phyloP scores from a whole-genome alignment of 371 early-diverging fungal species.

The Mucor lusitanicus region DNA sequence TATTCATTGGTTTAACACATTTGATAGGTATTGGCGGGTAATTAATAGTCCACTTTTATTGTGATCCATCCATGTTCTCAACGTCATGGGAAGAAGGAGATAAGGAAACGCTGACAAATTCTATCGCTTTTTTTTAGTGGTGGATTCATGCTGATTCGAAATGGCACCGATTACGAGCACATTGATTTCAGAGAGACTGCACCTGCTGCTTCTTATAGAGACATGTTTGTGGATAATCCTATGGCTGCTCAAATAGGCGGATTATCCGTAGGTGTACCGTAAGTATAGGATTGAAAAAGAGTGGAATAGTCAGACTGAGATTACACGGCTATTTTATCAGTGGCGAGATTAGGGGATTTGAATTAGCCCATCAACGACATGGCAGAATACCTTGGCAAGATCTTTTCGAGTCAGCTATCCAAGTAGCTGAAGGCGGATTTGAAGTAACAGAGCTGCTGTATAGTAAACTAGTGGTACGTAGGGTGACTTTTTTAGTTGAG shows the following conservation, averaged over 20 bases:
- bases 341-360: slow-evolving; percentile 90
- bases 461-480: slow-evolving; percentile 44
- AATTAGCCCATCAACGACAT: slow-evolving; percentile 75
- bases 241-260: slow-evolving; percentile 75
- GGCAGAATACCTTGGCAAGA: slow-evolving; percentile 88
- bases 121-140: slow-evolving; percentile 56
- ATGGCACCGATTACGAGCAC: slow-evolving; percentile 53
- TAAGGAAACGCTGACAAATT: background rate
- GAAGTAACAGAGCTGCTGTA: slow-evolving; percentile 62
- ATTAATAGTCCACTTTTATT: background rate
- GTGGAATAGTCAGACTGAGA: no score
- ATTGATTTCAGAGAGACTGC: slow-evolving; percentile 93
- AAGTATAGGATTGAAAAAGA: slow-evolving; percentile 17
- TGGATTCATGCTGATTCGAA: slow-evolving; percentile 95
- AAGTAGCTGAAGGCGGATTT: slow-evolving; percentile 83
- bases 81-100: background rate
- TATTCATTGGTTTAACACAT: slow-evolving; percentile 15
- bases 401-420: slow-evolving; percentile 82
- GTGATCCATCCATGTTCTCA: background rate
- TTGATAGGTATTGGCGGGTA: slow-evolving; percentile 49
- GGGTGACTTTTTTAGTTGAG: no score
- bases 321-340: slow-evolving; percentile 14
- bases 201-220: slow-evolving; percentile 66
- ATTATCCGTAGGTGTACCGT: slow-evolving; percentile 88
- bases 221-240: slow-evolving; percentile 77